A percentile compares a stretch with the other conserved stretches of the same genome.
These are phyloP conservation scores for Coprinopsis strossmayeri DNA, from an alignment of 768 basidiomycete species.

Conservation along the genomic window DNA sequence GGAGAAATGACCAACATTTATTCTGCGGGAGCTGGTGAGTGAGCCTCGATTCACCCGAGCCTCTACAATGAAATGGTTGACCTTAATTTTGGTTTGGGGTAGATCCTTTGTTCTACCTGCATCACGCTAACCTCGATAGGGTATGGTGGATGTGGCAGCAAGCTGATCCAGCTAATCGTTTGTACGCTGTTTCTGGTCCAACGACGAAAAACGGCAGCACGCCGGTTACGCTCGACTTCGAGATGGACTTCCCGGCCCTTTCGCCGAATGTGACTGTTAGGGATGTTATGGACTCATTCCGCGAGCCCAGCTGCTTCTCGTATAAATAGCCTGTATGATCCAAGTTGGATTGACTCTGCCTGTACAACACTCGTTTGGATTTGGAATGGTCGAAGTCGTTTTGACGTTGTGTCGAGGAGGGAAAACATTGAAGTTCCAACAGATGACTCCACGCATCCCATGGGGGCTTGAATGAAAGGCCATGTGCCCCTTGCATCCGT, in stretches of 20 bases:
- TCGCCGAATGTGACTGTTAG: constrained; percentile 1
- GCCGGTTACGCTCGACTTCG: constrained; percentile 5
- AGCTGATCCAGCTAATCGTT: background rate
- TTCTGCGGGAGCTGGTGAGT: constrained; percentile 5
- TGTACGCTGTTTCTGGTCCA: constrained; percentile 6
- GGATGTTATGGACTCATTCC: constrained; percentile 3
- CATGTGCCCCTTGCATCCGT: too few relatives aligned
- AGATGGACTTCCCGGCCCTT: constrained; percentile 6
- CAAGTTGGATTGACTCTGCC: too few relatives aligned
- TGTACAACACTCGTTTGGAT: too few relatives aligned
- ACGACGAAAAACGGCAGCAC: background rate
- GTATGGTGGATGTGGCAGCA: constrained; percentile 10
- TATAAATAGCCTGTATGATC: too few relatives aligned
- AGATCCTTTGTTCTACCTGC: constrained; percentile 8
- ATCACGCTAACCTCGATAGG: constrained; percentile 8
- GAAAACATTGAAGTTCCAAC: too few relatives aligned
- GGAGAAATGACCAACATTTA: constrained; percentile 9
- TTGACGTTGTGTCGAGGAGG: too few relatives aligned
- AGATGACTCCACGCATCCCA: too few relatives aligned
- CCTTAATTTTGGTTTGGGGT: background rate
- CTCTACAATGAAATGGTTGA: background rate
- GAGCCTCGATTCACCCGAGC: background rate
- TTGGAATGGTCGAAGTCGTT: too few relatives aligned
- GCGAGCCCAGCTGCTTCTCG: background rate
- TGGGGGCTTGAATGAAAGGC: too few relatives aligned